Base-by-base conservation (phyloP, 805 yeast species). In the Wickerhamomyces sydowiorum region DNA sequence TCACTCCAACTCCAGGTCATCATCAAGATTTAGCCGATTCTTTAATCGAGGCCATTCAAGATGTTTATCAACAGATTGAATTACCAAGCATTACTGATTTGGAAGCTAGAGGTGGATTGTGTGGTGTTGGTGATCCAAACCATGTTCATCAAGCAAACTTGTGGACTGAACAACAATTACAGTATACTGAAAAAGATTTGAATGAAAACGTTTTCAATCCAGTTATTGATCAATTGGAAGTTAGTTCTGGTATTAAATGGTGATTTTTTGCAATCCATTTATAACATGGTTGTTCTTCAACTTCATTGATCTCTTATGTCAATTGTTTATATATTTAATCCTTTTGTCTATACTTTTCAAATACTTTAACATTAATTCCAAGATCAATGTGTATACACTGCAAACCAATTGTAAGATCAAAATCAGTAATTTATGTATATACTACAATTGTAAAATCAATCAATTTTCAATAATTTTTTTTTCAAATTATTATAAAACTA, bases 1-100 rank as follows among this genome's bases (percentile, higher is more conserved):
- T 93, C 60, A 93, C 99, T n/a, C 98, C 99, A 42, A 90, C 99
- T 33, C 99, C 99, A 29, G 97, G 96, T 41, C 99, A 93, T 63
- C 76, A 80, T 17, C 73, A 79, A 44, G 86, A 82, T 43, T 72
- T 87, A 38, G 75, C 91, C 40, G 87, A 89, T 60, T 73, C 79
- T 50, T 75, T 93, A 53, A 73, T 93, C 41, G 76, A 68, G 10
- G 88, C 97, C 12, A 71, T 93, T 38, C 96, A 88, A 53, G 75
- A 77, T 37, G 87, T 90, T 20, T 93, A 91, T 70, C 72, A 69
- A 33, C 83, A 82, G 49, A 72, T 93, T 62, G 73, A 71, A 46
- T 75, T 91, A 61, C 80, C 82, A 63, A 81, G 93, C 60, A 80
- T 82, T 37, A 58, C 69, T 38, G 91, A 86, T 57, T 87, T 97